phyloP scores from a whole-genome alignment of 495 filamentous ascomycete genomes.

The Penicillium robsamsonii region DNA sequence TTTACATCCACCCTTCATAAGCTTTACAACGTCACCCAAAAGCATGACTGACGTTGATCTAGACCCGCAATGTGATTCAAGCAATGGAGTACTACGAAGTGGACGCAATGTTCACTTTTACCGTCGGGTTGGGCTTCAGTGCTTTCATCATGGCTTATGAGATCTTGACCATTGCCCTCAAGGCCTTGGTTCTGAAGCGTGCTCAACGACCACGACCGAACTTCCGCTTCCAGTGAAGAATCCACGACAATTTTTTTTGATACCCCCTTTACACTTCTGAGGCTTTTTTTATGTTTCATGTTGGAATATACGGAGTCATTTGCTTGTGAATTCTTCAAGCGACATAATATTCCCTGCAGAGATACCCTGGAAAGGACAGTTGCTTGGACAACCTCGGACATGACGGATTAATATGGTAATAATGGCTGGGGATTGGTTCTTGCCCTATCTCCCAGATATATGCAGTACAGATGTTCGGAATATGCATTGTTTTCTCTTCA shows the following conservation, averaged over 20 bases:
- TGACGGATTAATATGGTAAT: constrained; percentile 9
- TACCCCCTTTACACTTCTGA: constrained; percentile 27
- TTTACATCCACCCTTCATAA: constrained; percentile 10
- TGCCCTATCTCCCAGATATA: neutral
- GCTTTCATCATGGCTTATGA: constrained; percentile 85
- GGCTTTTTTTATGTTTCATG: constrained; percentile 7
- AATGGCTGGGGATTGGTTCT: neutral
- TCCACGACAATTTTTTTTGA: constrained; percentile 15
- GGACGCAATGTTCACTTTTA: constrained; percentile 92
- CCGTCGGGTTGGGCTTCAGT: constrained; percentile 79
- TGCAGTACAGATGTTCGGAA: constrained; percentile 5
- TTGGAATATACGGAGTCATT: constrained; percentile 3
- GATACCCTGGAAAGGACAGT: neutral
- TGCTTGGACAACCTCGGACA: neutral
- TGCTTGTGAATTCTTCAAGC: neutral
- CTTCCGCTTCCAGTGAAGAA: constrained; percentile 24
- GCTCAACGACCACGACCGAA: constrained; percentile 43
- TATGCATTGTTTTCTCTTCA: neutral
- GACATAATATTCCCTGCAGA: neutral
- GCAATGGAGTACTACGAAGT: constrained; percentile 71
- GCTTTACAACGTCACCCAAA: neutral
- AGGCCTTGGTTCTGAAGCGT: constrained; percentile 78
- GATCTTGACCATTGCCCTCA: constrained; percentile 74
- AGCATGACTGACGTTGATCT: constrained; percentile 1
- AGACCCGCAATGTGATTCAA: constrained; percentile 69